Percentiles rank a stretch among this genome's conserved stretches.
Conservation (phyloP, 257 asterid genomes). For the Salvia rosmarinus region DNA sequence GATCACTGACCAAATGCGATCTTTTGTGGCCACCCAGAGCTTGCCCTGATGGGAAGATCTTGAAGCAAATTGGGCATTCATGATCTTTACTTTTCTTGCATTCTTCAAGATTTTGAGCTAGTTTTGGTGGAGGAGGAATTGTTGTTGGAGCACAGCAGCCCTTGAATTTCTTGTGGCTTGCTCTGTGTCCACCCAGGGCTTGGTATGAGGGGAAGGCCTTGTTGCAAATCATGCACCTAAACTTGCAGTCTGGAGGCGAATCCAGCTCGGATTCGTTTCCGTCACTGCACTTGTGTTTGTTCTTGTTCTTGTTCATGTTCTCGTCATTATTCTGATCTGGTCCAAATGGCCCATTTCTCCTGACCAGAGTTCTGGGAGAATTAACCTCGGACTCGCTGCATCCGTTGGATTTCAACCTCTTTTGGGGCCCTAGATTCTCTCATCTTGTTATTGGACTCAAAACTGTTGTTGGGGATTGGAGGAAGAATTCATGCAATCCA, state of each 20-base stretch:
- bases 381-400: constrained; percentile 35
- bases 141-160: constrained; percentile 53
- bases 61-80: constrained; percentile 75
- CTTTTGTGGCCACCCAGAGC: constrained; percentile 92
- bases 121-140: constrained; percentile 29
- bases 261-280: no score
- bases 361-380: constrained; percentile 34
- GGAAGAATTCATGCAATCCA: constrained; percentile 23
- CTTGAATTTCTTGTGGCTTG: constrained; percentile 76
- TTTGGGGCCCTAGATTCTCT: constrained; percentile 4
- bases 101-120: constrained; percentile 8
- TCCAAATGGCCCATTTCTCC: constrained; percentile 32
- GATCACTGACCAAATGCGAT: constrained; percentile 58
- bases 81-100: constrained; percentile 52
- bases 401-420: constrained; percentile 14
- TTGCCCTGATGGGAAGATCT: constrained; percentile 70
- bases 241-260: constrained; percentile 36
- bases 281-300: no score
- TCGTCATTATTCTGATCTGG: constrained; percentile 28
- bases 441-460: no score
- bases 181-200: constrained; percentile 89
- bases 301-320: constrained; percentile 39
- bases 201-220: constrained; percentile 69
- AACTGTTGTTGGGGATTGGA: no score
- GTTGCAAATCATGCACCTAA: constrained; percentile 60